Evolutionary conservation across 2,329 filamentous ascomycete species (phyloP).

Genomic region (Hypocreales sp.): DNA sequence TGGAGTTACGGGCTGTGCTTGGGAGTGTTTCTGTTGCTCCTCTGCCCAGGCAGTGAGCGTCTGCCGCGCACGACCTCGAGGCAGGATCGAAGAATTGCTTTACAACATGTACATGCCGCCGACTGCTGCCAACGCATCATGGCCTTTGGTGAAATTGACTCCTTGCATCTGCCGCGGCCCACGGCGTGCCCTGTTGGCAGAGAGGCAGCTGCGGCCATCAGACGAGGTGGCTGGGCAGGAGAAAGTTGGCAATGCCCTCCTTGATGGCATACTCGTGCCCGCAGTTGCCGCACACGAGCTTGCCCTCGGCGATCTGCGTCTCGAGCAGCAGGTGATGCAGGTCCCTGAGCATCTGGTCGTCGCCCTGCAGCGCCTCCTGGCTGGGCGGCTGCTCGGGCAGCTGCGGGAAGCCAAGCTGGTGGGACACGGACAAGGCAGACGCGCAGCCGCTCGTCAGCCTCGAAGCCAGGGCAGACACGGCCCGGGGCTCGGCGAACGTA

Average conservation of each 20-base stretch:
- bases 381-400: constrained; percentile 52
- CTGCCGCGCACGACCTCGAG: no score
- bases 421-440: no score
- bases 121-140: no score
- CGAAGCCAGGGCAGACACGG: no score
- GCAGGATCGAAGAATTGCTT: constrained; percentile 1
- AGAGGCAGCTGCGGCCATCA: constrained; percentile 12
- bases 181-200: no score
- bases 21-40: no score
- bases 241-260: constrained; percentile 92
- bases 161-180: no score
- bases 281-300: constrained; percentile 79
- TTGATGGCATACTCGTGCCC: constrained; percentile 89
- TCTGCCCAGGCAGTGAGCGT: no score
- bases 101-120: no score
- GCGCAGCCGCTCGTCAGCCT: no score
- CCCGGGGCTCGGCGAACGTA: constrained; percentile 31
- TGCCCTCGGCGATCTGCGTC: constrained; percentile 79
- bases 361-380: constrained; percentile 42
- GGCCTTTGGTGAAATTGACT: no score
- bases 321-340: constrained; percentile 73
- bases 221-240: constrained; percentile 84
- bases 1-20: constrained; percentile 6
- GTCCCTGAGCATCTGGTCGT: constrained; percentile 59
- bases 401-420: constrained; percentile 67